phyloP scores from a whole-genome alignment of 2,329 filamentous ascomycete genomes.

The Penicillium palitans region DNA sequence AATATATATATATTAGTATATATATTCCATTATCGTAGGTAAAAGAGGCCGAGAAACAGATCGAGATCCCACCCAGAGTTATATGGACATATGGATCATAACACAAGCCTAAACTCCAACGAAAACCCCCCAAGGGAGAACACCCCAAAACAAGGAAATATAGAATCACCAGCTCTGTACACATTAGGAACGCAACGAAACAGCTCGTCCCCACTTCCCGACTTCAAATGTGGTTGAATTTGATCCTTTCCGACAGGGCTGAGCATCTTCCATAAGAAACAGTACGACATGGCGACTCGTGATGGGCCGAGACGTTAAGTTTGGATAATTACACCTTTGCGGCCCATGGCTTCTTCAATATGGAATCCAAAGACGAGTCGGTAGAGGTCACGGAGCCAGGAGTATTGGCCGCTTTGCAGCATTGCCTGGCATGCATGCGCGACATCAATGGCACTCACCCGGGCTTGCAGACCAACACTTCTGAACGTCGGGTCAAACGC shows the following conservation, averaged over 20 bases:
- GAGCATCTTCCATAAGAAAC: not conserved
- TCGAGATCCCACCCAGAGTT: not conserved
- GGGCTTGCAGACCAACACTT: conserved; percentile 34
- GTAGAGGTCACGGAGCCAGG: conserved; percentile 79
- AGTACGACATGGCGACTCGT: not conserved
- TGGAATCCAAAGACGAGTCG: conserved; percentile 81
- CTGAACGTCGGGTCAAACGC: conserved; percentile 69
- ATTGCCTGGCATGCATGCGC: conserved; percentile 78
- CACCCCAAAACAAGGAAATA: not conserved
- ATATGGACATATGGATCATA: not conserved
- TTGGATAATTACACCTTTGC: conserved; percentile 58
- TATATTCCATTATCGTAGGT: too few relatives aligned
- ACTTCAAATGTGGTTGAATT: not conserved
- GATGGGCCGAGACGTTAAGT: conserved; percentile 20
- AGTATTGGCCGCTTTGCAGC: conserved; percentile 69
- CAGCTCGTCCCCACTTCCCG: not conserved
- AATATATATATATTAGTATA: too few relatives aligned
- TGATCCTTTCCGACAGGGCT: too few relatives aligned
- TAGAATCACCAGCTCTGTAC: not conserved
- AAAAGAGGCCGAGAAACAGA: not conserved
- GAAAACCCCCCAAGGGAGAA: too few relatives aligned
- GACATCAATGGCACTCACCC: conserved; percentile 65
- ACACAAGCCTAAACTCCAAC: not conserved
- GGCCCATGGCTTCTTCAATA: conserved; percentile 70
- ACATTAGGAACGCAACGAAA: not conserved